phyloP scores from a whole-genome alignment of 2,329 filamentous ascomycete species.

The Monilinia polystroma region DNA sequence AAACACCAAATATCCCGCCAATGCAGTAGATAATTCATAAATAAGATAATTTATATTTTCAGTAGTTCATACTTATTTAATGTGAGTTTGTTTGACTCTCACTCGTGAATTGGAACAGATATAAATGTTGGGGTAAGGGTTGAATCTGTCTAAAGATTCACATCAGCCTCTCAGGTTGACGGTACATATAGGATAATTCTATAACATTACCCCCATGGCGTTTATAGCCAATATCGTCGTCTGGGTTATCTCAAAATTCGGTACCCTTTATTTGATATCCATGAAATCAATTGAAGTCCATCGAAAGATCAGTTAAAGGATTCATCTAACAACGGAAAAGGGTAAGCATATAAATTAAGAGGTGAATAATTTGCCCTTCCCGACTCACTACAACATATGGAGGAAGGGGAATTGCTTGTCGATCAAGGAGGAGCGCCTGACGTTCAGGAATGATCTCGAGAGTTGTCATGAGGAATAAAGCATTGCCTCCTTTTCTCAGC shows the following conservation, averaged over 20 bases:
- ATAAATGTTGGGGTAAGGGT: not conserved
- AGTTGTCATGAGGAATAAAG: not conserved
- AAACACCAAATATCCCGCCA: not conserved
- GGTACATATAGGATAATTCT: not conserved
- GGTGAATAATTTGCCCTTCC: not conserved
- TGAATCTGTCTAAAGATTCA: not conserved
- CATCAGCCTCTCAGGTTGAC: not conserved
- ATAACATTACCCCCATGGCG: too few species aligned
- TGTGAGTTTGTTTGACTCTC: not conserved
- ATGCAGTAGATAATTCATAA: not conserved
- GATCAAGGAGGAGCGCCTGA: not conserved
- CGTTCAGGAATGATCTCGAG: not conserved
- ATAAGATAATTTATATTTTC: not conserved
- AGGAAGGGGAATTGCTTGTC: not conserved
- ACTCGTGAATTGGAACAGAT: not conserved
- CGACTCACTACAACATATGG: not conserved
- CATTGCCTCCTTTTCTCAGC: not conserved
- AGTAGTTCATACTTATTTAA: not conserved
- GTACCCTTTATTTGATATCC: not conserved
- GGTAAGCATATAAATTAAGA: not conserved
- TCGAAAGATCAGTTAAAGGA: not conserved
- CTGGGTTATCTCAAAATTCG: not conserved
- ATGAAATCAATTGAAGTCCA: not conserved
- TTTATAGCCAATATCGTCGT: not conserved
- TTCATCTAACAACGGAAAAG: not conserved